Base-by-base conservation (phyloP, 495 filamentous ascomycete genomes). In the Aspergillus sclerotioniger region DNA sequence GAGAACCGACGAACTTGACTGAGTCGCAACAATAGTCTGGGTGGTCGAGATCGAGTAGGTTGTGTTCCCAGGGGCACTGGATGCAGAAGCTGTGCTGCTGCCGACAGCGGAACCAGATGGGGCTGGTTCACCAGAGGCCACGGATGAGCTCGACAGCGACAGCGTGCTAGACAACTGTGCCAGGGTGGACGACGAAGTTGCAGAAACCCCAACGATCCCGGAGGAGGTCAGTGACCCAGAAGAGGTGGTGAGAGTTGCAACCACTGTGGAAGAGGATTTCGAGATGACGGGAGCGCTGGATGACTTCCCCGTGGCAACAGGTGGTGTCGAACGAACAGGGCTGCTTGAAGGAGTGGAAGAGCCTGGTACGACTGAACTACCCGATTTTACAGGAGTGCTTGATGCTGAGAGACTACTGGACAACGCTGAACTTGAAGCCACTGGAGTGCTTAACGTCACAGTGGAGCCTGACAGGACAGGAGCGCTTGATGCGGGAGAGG, bases 351-450 rank as follows among this genome's bases (percentile, higher is more conserved):
- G 13, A 37, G 33, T 15, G 13, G 33, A 15, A 37, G 33, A 37
- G 13, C 33, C 13, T 37, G 33, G 33, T 37, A 25, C 25, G 25
- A 2, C 25, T 5, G n/a, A n/a, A n/a, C n/a, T n/a, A 33, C 32
- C 10, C 10, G 32, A 33, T 6, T 6, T 10, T 6, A 37, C 3
- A 8, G 33, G 13, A 8, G 13, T 15, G 33, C 33, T 37, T 37
- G 52, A 54, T 16, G 31, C 39, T 16, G 29, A 1, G 5, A 17
- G 51, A 37, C 33, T 21, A 12, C 17, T 19, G n/a, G 51, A 53
- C 9, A 20, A 28, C 8, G 19, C 10, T 19, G 53, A 47, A 35
- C 56, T 58, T 28, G 57, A 56, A 44, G 32, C 33, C 15, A 59
- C 53, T 16, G 45, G n/a, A 25, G 16, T 50, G 45, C 44, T 53